phyloP scores from a whole-genome alignment of 352 stramenopile species.

The Pythium guiyangense region DNA sequence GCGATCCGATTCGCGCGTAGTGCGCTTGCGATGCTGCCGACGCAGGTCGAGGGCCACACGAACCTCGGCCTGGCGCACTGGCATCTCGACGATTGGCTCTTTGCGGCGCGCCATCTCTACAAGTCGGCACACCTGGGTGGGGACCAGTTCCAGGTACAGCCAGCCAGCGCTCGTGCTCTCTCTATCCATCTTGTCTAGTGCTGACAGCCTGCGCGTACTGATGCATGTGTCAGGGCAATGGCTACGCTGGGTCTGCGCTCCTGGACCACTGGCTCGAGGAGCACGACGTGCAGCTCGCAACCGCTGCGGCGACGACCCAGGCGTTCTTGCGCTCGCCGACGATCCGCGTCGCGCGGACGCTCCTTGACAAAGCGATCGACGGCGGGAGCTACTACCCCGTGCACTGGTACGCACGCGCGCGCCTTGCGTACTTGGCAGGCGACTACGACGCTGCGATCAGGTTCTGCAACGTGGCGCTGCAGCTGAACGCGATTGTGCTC shows the following conservation, averaged over 20 bases:
- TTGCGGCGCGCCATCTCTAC: slow-evolving; percentile 47
- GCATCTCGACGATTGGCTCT: slow-evolving; percentile 16
- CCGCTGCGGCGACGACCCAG: slow-evolving; percentile 12
- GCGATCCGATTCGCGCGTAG: slow-evolving; percentile 36
- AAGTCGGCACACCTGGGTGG: slow-evolving; percentile 30
- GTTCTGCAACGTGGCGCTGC: slow-evolving; percentile 15
- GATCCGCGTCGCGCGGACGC: slow-evolving; percentile 15
- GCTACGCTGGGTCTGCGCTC: slow-evolving; percentile 34
- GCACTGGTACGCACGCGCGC: slow-evolving; percentile 36
- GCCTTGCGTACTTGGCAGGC: slow-evolving; percentile 25
- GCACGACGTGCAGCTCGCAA: slow-evolving; percentile 6
- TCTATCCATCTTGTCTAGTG: not conserved
- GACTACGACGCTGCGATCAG: slow-evolving; percentile 32
- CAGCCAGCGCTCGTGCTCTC: no score
- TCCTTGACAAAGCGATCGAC: slow-evolving; percentile 32
- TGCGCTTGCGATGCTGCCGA: slow-evolving; percentile 29
- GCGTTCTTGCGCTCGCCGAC: slow-evolving; percentile 28
- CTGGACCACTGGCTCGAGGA: slow-evolving; percentile 27
- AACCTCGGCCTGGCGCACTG: slow-evolving; percentile 53
- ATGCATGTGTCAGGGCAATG: slow-evolving; percentile 14
- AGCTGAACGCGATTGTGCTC: slow-evolving; percentile 27
- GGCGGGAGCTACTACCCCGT: slow-evolving; percentile 23
- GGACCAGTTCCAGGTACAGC: slow-evolving; percentile 11
- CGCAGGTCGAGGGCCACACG: slow-evolving; percentile 46
- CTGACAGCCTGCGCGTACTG: not conserved